Base-by-base conservation (phyloP, 2,329 filamentous ascomycete species). In the Paecilomyces sp. region DNA sequence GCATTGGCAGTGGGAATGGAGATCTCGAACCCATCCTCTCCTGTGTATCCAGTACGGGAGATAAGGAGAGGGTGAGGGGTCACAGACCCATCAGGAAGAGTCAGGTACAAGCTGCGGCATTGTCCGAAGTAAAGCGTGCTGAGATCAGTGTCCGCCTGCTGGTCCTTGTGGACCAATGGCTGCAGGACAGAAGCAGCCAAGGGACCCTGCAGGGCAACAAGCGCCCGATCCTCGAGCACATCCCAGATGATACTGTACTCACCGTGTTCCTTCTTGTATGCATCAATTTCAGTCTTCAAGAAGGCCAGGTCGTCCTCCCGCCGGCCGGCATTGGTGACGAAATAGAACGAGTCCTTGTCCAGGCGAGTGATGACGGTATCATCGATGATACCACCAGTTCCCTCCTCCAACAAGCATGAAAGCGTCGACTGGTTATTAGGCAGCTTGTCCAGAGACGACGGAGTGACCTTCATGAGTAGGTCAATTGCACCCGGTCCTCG, bases 11-110 rank as follows among this genome's bases (percentile, higher is more conserved):
- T 82, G 0, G 88, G 85, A 68, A 97, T 89, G 50, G 90, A 94
- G 70, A 99, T 91, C 79, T 99, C 94, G 77, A 99, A 99, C 51
- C 94, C 94, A 74, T 99, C 94, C 79, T 99, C 94, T 61, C 94
- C 94, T 0, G 94, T 99, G 80, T 99, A 99, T 3, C 94, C 94
- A 54, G 89, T 94, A 62, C 94, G 86, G 72, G 88, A 92, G 70
- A 97, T 87, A 56, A 97, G 83, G 55, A 94, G 72, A 65, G 81
- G 75, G 62, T 81, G 68, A 62, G 81, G 67, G 24, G 76, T 76
- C 62, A 77, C 77, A 41, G 81, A 82, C 53, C 82, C 83, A 41
- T 81, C 76, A 13, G 75, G 71, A 12, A 90, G 79, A 63, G 82
- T 84, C 57, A 97, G 77, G 63, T 84, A 83, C 22, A 89, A 83